Evolutionary conservation across 1,139 yeast species (phyloP), one percentile per base, ranked within the genome.

Genomic region (Suhomyces terraborum): DNA sequence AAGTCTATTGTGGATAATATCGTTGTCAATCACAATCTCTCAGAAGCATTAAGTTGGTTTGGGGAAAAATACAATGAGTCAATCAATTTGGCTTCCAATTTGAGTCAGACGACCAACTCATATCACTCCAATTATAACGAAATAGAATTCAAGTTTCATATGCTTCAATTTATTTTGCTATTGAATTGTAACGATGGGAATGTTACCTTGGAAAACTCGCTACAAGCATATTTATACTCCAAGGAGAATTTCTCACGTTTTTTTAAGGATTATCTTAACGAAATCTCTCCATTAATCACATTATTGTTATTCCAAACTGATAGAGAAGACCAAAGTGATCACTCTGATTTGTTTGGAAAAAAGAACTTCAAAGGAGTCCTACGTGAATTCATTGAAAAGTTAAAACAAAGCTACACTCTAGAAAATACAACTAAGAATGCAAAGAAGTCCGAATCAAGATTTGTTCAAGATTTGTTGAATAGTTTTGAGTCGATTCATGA

Each of bases 91-190:
- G 32, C 41, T 6, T 35, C 41, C 5, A 33, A 29, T 27, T 9
- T 37, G 5, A 36, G 42, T 23, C 36, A 22, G n/a, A 30, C 32
- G 7, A 19, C 37, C 6, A 39, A 27, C 19, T 20, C 42, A 4
- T 40, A 38, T 9, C 28, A 38, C 25, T 42, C 41, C 16, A 40
- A 29, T 32, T 46, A 46, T 31, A 35, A 44, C 16, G 49, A 43
- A n/a, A 48, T 84, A 29, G 88, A 82, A 58, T 83, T 84, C 64
- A 74, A 75, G 50, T 67, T 85, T 45, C 89, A 84, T 60, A 73
- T 78, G 55, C 66, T 82, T 18, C 82, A 83, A 52, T 84, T 76
- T 51, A 60, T 66, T 3, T 58, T 75, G 31, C 55, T 76, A 4
- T 66, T 78, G 38, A 65, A 65, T 38, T 67, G 67, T 1, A 43